A percentile compares a stretch with the other conserved stretches of the same genome.
These are phyloP conservation scores for Aurinia saxatilis DNA, from an alignment of 345 rosid species.

Conservation along the genomic window DNA sequence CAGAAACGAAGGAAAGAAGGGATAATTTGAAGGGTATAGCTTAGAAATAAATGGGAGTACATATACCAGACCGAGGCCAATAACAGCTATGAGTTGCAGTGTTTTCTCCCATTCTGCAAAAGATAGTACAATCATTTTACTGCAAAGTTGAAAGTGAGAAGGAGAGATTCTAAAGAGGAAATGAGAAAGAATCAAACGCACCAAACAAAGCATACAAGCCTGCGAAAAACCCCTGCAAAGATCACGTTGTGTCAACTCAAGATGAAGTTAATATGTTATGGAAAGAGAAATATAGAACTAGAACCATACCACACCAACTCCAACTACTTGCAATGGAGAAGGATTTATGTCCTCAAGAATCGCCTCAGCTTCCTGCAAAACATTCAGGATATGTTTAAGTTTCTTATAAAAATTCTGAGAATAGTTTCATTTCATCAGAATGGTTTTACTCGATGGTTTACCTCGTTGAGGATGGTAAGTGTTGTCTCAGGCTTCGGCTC, in stretches of 20 bases:
- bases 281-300: not conserved
- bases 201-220: constrained; percentile 58
- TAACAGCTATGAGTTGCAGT: constrained; percentile 64
- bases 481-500: constrained; percentile 79
- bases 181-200: constrained; percentile 28
- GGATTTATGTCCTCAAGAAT: constrained; percentile 74
- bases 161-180: not conserved
- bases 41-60: not conserved
- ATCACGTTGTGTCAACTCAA: constrained; percentile 1
- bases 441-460: not conserved
- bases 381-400: constrained; percentile 2
- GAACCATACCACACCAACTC: constrained; percentile 67
- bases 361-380: constrained; percentile 83
- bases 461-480: constrained; percentile 78
- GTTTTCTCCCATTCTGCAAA: constrained; percentile 89
- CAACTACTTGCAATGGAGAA: constrained; percentile 61
- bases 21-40: not conserved
- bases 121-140: constrained; percentile 5
- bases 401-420: not conserved
- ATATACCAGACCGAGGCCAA: constrained; percentile 74
- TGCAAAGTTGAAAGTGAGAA: not conserved
- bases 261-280: not conserved
- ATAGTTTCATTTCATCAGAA: not conserved
- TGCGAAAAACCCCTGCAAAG: constrained; percentile 55
- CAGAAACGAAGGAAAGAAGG: not conserved